Percentiles rank a stretch among this genome's conserved stretches.
phyloP scores from a whole-genome alignment of 345 rosid species.

The Syzygium aqueum region DNA sequence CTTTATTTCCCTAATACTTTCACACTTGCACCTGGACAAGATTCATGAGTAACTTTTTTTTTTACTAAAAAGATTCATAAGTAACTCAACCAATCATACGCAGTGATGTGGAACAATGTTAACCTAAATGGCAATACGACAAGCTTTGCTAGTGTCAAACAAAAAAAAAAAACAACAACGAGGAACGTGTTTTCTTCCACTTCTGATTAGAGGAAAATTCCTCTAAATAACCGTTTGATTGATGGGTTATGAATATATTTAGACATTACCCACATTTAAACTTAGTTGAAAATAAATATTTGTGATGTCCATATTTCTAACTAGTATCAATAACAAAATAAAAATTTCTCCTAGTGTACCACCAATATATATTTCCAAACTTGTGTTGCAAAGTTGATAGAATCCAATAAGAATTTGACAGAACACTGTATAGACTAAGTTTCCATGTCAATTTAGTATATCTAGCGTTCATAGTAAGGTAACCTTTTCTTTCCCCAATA shows the following conservation, averaged over 20 bases:
- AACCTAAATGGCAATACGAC: not conserved
- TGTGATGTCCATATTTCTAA: not conserved
- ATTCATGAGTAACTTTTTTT: not conserved
- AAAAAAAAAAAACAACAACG: not conserved
- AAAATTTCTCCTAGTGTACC: not conserved
- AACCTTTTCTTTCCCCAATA: not conserved
- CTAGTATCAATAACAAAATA: not conserved
- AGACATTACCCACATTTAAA: not conserved
- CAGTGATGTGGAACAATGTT: not conserved
- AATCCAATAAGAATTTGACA: not conserved
- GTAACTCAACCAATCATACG: not conserved
- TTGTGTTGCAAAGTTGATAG: not conserved
- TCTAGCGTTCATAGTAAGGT: not conserved
- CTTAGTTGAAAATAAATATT: not conserved
- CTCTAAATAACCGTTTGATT: not conserved
- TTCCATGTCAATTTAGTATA: not conserved
- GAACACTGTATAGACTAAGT: not conserved
- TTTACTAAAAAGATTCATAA: not conserved
- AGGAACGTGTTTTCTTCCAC: not conserved
- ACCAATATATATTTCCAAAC: not conserved
- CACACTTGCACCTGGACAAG: not conserved
- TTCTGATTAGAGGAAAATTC: not conserved
- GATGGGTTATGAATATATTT: not conserved
- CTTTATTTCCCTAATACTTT: not conserved
- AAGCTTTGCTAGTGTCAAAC: not conserved